These are phyloP conservation scores for Hanseniaspora mollemarum DNA, from an alignment of 805 yeast genomes.

Conservation along the genomic window DNA sequence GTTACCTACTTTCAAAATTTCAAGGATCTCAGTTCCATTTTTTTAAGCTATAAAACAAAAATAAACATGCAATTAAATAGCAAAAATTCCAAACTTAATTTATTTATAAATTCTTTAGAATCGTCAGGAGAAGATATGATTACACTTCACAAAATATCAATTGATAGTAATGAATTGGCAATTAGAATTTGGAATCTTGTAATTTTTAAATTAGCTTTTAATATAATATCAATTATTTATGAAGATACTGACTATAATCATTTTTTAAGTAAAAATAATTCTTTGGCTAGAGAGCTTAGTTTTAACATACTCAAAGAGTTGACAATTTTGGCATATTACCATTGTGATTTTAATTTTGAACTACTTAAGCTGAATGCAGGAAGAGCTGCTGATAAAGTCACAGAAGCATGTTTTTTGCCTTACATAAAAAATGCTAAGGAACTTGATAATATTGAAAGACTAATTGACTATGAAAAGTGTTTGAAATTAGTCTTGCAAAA, in stretches of 20 bases:
- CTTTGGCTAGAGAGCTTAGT: conserved; percentile 22
- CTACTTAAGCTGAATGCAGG: conserved; percentile 14
- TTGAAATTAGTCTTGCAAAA: conserved; percentile 22
- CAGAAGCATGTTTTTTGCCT: not conserved
- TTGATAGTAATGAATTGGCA: conserved; percentile 21
- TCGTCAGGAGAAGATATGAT: conserved; percentile 9
- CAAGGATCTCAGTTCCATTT: conserved; percentile 6
- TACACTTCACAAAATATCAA: not conserved
- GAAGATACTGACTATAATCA: conserved; percentile 27
- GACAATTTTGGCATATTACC: conserved; percentile 22
- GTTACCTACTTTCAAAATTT: conserved; percentile 20
- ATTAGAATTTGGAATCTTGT: conserved; percentile 25
- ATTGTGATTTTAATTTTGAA: conserved; percentile 21
- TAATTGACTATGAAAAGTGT: conserved; percentile 21
- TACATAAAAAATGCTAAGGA: not conserved
- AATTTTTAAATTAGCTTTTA: conserved; percentile 27
- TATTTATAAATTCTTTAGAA: conserved; percentile 18
- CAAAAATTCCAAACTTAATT: not conserved
- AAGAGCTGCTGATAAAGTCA: not conserved
- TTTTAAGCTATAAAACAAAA: conserved; percentile 15
- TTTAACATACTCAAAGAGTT: conserved; percentile 26
- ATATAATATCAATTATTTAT: conserved; percentile 27
- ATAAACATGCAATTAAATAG: conserved; percentile 4
- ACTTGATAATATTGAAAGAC: not conserved
- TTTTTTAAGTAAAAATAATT: conserved; percentile 15